A percentile compares a stretch with the other conserved stretches of the same genome.
Conservation (phyloP, 2,329 filamentous ascomycete species). For the Botrytis byssoidea region DNA sequence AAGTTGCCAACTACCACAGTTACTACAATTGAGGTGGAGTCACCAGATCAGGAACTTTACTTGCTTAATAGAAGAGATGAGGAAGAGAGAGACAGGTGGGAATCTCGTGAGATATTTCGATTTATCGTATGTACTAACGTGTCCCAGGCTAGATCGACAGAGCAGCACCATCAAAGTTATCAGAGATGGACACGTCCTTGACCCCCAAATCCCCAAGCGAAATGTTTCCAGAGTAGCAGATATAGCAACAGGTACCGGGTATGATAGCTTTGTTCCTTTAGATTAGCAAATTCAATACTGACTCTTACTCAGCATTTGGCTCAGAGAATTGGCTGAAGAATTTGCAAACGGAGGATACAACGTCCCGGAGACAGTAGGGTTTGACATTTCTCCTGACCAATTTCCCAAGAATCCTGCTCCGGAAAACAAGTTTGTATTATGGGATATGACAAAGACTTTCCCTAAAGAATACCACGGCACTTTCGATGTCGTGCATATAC, state of each 20-base stretch:
- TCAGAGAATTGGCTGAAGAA: neutral
- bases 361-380: neutral
- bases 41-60: neutral
- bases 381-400: neutral
- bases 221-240: neutral
- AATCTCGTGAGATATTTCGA: neutral
- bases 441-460: neutral
- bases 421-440: neutral
- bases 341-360: neutral
- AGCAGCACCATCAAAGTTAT: neutral
- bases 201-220: constrained; percentile 3
- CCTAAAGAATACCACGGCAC: neutral
- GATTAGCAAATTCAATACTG: neutral
- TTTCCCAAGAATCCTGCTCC: neutral
- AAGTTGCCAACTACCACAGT: neutral
- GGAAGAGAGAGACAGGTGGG: neutral
- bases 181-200: neutral
- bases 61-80: constrained; percentile 7
- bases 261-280: neutral
- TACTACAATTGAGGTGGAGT: neutral
- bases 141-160: neutral
- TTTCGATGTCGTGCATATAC: constrained; percentile 1
- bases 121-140: neutral
- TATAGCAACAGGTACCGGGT: constrained; percentile 8
- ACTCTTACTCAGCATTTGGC: neutral